phyloP scores from a whole-genome alignment of 23 red algal species.

The Gracilaria domingensis region DNA sequence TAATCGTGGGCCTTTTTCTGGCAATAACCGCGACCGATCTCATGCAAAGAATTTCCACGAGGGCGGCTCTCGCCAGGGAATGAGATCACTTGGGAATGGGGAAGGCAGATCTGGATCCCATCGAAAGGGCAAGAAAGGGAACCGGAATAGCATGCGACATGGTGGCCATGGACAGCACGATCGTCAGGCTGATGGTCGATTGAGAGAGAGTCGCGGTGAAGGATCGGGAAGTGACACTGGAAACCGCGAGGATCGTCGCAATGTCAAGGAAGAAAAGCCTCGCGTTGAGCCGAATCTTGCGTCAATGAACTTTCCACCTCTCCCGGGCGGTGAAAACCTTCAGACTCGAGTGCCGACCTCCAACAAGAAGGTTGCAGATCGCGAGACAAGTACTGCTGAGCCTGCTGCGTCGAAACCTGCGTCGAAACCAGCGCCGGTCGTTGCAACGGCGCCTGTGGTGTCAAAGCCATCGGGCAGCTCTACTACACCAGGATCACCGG shows the following conservation, averaged over 20 bases:
- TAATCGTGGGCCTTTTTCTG: background rate
- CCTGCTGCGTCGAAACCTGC: background rate
- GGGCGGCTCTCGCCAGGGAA: constrained; percentile 18
- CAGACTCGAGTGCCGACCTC: background rate
- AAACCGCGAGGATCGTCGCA: constrained; percentile 45
- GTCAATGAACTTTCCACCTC: constrained; percentile 63
- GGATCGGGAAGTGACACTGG: constrained; percentile 36
- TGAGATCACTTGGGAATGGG: background rate
- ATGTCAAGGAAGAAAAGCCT: constrained; percentile 34
- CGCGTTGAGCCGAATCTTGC: constrained; percentile 45
- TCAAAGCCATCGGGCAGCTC: background rate
- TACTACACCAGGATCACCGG: background rate
- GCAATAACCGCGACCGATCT: background rate
- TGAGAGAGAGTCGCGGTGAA: constrained; percentile 20
- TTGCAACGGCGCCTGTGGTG: background rate
- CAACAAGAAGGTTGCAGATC: constrained; percentile 5
- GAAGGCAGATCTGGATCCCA: constrained; percentile 19
- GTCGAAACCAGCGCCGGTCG: background rate
- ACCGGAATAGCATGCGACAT: constrained; percentile 49
- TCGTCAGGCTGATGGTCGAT: constrained; percentile 16
- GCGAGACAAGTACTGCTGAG: background rate
- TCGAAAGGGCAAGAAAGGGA: constrained; percentile 67
- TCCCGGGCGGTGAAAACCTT: constrained; percentile 17
- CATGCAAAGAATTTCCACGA: constrained; percentile 27
- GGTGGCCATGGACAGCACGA: constrained; percentile 18